phyloP scores from a whole-genome alignment of 129 eudicot genomes.

The Tagetes erecta region DNA sequence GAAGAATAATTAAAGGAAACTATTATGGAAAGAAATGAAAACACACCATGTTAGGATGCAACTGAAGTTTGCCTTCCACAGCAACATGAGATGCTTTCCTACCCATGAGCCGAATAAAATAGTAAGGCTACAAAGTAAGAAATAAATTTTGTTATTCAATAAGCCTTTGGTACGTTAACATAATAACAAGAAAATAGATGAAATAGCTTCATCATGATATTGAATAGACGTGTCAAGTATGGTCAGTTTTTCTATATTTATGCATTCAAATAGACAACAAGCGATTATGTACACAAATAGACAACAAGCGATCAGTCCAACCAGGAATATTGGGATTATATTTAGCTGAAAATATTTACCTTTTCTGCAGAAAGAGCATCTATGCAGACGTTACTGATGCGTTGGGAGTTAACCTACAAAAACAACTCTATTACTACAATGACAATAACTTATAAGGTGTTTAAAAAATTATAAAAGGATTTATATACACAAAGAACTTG shows the following conservation, averaged over 20 bases:
- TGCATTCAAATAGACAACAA: too few relatives aligned
- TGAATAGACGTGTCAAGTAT: not conserved
- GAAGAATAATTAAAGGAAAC: not conserved
- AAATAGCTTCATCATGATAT: not conserved
- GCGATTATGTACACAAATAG: not conserved
- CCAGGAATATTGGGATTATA: not conserved
- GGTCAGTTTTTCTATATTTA: not conserved
- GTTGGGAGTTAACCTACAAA: conserved; percentile 83
- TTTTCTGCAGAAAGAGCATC: conserved; percentile 99
- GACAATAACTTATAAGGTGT: too few relatives aligned
- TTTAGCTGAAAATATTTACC: conserved; percentile 41
- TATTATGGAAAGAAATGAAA: conserved; percentile 18
- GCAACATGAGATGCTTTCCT: conserved; percentile 99
- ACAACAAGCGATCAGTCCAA: not conserved
- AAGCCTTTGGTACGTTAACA: not conserved
- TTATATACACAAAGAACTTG: too few relatives aligned
- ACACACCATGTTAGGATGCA: conserved; percentile 89
- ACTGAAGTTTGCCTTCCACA: conserved; percentile 94
- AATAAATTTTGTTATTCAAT: not conserved
- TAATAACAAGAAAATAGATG: not conserved
- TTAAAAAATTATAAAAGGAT: too few relatives aligned
- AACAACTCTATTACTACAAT: not conserved
- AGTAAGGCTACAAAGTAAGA: conserved; percentile 63
- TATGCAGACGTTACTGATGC: conserved; percentile 96
- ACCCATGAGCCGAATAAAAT: conserved; percentile 98